A percentile compares a stretch with the other conserved stretches of the same genome.
phyloP scores from a whole-genome alignment of 306 rosid genomes.

The Trifolium pratense region DNA sequence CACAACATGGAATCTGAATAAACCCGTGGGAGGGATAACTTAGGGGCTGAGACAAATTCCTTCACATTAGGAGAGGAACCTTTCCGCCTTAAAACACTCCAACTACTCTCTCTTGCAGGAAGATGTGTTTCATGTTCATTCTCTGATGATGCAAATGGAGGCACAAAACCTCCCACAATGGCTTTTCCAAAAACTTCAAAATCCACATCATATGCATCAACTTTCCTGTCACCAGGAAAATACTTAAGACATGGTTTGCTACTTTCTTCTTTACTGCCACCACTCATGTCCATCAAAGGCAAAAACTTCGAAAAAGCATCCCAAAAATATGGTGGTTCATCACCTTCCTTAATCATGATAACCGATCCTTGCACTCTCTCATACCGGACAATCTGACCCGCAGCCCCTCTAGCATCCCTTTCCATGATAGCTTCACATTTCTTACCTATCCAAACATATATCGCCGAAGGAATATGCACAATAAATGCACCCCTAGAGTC shows the following conservation, averaged over 20 bases:
- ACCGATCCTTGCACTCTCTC: constrained; percentile 86
- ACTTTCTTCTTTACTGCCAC: constrained; percentile 48
- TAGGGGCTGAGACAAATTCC: constrained; percentile 81
- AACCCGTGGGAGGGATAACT: constrained; percentile 69
- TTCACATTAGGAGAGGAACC: constrained; percentile 66
- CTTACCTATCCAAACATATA: constrained; percentile 96
- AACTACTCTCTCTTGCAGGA: constrained; percentile 91
- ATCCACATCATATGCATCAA: constrained; percentile 73
- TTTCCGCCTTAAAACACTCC: constrained; percentile 90
- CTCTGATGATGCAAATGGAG: constrained; percentile 82
- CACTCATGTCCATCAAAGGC: constrained; percentile 81
- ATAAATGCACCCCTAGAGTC: constrained; percentile 98
- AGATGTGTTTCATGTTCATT: constrained; percentile 88
- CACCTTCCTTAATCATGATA: constrained; percentile 75
- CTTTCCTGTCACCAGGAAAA: constrained; percentile 68
- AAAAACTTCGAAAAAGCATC: constrained; percentile 72
- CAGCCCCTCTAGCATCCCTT: constrained; percentile 97
- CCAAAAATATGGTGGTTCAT: constrained; percentile 81
- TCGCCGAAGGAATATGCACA: constrained; percentile 72
- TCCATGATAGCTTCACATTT: constrained; percentile 87
- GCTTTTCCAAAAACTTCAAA: constrained; percentile 90
- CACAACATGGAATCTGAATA: constrained; percentile 83
- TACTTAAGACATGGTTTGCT: constrained; percentile 46
- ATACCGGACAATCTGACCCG: constrained; percentile 89
- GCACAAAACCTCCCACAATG: constrained; percentile 88